Conservation (phyloP, 768 basidiomycete species). For the Leccinum barrowsii region DNA sequence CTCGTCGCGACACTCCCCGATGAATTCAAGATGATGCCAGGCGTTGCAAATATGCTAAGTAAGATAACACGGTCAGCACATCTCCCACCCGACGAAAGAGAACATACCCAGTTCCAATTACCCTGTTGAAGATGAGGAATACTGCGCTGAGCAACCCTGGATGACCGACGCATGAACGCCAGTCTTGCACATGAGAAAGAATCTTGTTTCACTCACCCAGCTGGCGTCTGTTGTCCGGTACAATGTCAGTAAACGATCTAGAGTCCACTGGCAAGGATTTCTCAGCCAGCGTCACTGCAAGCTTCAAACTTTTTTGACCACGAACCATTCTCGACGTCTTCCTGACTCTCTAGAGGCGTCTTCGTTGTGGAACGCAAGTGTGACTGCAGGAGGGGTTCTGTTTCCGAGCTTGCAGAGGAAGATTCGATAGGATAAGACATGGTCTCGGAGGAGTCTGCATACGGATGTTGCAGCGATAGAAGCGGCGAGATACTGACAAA, state of each 20-base stretch:
- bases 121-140: conserved; percentile 70
- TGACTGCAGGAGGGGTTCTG: conserved; percentile 19
- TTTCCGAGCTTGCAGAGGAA: conserved; percentile 10
- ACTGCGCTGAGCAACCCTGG: conserved; percentile 43
- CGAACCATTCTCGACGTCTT: conserved; percentile 16
- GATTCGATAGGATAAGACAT: conserved; percentile 1
- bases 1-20: conserved; percentile 71
- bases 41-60: conserved; percentile 69
- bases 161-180: background rate
- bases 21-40: conserved; percentile 60
- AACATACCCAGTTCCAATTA: conserved; percentile 68
- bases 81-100: background rate
- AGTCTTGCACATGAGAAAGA: background rate
- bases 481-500: background rate
- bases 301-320: background rate
- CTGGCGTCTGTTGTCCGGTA: conserved; percentile 46
- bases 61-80: conserved; percentile 1
- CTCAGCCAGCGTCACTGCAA: background rate
- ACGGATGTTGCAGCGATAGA: background rate
- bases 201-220: conserved; percentile 38
- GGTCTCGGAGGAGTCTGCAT: background rate
- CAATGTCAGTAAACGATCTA: conserved; percentile 36
- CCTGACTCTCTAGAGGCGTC: background rate
- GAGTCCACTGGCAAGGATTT: conserved; percentile 3
- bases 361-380: background rate